Evolutionary conservation across 345 rosid species (phyloP).

Genomic region (Rhodamnia rubescens): DNA sequence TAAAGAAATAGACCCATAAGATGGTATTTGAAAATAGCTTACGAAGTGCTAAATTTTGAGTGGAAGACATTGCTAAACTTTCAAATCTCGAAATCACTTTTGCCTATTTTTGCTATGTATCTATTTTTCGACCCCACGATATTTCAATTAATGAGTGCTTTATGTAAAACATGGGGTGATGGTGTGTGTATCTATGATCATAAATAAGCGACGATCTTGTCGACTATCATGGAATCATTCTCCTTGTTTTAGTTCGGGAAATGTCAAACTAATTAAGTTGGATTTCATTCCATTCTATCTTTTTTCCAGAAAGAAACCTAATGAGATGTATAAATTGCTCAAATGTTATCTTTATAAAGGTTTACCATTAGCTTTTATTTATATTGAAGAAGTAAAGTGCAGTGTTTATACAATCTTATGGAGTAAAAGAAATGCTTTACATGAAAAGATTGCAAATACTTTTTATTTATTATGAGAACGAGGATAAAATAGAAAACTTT

Average conservation of each 20-base stretch:
- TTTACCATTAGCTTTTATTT: background rate
- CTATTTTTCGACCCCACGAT: too few relatives aligned
- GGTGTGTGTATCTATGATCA: too few relatives aligned
- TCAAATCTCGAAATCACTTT: background rate
- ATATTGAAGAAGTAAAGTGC: background rate
- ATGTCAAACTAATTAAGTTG: background rate
- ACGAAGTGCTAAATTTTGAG: background rate
- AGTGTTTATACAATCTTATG: background rate
- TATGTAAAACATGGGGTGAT: too few relatives aligned
- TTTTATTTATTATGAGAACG: background rate
- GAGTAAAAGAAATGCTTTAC: background rate
- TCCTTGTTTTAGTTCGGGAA: background rate
- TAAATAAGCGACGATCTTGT: too few relatives aligned
- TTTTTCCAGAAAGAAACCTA: background rate
- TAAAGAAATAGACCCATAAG: background rate
- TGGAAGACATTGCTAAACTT: background rate
- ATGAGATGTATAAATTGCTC: background rate
- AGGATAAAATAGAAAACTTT: background rate
- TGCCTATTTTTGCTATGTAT: background rate
- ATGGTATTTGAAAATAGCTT: background rate
- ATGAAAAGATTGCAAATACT: background rate
- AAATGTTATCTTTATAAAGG: background rate
- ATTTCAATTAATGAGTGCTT: too few relatives aligned
- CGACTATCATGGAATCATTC: too few relatives aligned
- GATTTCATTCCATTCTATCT: background rate